Base-by-base conservation (phyloP, 306 rosid species). In the Fragaria nilgerrensis region DNA sequence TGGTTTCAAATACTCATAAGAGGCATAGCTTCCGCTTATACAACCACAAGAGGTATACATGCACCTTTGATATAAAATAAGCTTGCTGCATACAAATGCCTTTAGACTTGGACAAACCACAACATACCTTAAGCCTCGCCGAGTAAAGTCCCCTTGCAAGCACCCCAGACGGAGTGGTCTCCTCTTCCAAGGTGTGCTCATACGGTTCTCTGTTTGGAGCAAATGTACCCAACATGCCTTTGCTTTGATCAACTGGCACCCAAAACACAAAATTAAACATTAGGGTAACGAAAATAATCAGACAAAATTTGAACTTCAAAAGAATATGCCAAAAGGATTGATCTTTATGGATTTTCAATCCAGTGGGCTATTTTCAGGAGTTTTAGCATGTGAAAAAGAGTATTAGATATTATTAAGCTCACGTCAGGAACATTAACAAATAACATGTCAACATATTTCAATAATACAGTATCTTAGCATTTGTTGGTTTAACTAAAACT, bases 141-240 rank as follows among this genome's bases (percentile, higher is more conserved):
- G 92, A 82, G 91, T 92, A 95, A 50, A 83, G 59, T n/a, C 97
- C 98, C 82, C 98, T 90, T 55, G 96, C 97, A 76, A 95, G 89
- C 17, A 86, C 81, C 52, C 98, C 97, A 7, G 91, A 88, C 19
- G 98, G 98, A 82, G 98, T 88, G 34, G 87, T 89, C 71, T 95
- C 98, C 86, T 95, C 98, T 23, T 95, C 92, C 87, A 95, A 86
- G 47, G 87, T 82, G 72, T 88, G 80, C 45, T 79, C 90, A 73
- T 90, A 90, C 3, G 91, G 92, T 22, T 90, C 97, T 74, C 74
- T 85, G 8, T 86, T 89, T 64, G 98, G 98, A 70, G 97, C 97
- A 81, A 95, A 95, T 45, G 98, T 90, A 56, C 98, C 97, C 85
- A 95, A 69, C 98, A 95, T 95, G 81, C 97, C 97, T 80, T 86